Base-by-base conservation (phyloP, 2,329 filamentous ascomycete genomes). In the Incumbomyces delicatus region DNA sequence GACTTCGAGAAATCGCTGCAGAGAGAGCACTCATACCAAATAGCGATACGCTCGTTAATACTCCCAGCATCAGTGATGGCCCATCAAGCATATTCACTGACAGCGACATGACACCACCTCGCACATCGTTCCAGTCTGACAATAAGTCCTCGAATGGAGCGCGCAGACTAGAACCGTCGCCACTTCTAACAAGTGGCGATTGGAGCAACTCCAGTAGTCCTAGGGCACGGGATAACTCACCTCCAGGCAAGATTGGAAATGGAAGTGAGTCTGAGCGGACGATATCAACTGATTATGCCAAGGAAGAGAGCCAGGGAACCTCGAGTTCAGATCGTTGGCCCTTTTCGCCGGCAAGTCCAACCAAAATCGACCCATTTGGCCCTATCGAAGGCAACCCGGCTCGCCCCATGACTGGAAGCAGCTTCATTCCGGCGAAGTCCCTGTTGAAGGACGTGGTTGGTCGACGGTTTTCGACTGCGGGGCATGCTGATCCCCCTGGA, bases 1-100 rank as follows among this genome's bases (percentile, higher is more conserved):
- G 84, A 52, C 74, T 94, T 30, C 80, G 89, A 35, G 88, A 95
- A 63, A 72, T 94, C 48, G 87, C 86, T n/a, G 89, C 79, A 49
- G 85, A 78, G 58, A 83, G 81, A 31, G 80, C 83, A 16, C 71
- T 90, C 33, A 67, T 81, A 35, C 52, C 75, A 72, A 61, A 61
- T 41, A 58, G 62, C 32, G 59, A 64, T 47, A 61, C 53, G 41
- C 36, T 60, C 17, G 37, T 53, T 10, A 57, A 59, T 43, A 48
- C 60, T 5, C 52, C 51, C 2, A 49, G 46, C 7, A 16, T 41
- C 8, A 52, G 41, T 13, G 57, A 52, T 14, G 58, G 58, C 20
- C 54, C 47, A 7, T 57, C 57, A 22, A 60, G 55, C 41, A 40
- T 57, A 12, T 57, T 52, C 44, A 50, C 49, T 4, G 50, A 57